Evolutionary conservation across 1,139 yeast species (phyloP).

Genomic region (Taphrina betulina): DNA sequence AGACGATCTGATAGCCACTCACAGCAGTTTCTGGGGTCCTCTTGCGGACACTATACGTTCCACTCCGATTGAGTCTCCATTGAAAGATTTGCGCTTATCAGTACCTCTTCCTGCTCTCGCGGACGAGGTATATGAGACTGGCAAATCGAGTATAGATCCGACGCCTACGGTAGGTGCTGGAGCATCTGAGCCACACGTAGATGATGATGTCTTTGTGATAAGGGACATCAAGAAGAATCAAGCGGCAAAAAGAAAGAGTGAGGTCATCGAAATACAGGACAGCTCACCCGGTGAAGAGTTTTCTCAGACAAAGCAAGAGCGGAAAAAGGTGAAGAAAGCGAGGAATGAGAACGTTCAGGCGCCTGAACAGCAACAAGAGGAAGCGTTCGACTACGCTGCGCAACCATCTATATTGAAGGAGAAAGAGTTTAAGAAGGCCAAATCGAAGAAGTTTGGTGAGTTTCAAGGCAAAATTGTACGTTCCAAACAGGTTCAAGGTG

Average conservation of each 20-base stretch:
- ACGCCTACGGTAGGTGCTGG: not conserved
- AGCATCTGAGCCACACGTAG: not conserved
- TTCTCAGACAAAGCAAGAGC: not conserved
- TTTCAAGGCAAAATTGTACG: constrained; percentile 28
- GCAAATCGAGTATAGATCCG: not conserved
- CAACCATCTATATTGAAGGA: constrained; percentile 14
- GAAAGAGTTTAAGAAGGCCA: constrained; percentile 21
- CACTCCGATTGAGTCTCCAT: not conserved
- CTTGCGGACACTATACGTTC: not conserved
- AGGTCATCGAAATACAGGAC: constrained; percentile 5
- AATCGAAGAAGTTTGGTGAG: constrained; percentile 24
- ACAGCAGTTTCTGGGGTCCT: not conserved
- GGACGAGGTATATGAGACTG: constrained; percentile 3
- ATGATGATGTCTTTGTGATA: constrained; percentile 26
- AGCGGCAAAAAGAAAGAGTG: constrained; percentile 24
- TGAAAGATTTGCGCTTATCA: not conserved
- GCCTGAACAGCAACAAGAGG: constrained; percentile 4
- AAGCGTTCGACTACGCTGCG: constrained; percentile 31
- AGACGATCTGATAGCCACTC: not conserved
- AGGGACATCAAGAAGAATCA: constrained; percentile 8
- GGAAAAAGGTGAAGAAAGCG: constrained; percentile 16
- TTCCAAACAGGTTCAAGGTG: constrained; percentile 29
- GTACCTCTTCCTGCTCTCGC: constrained; percentile 25
- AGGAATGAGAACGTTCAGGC: not conserved
- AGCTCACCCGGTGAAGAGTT: not conserved